These are phyloP conservation scores for Trametes cubensis DNA, from an alignment of 768 basidiomycete species.

Conservation along the genomic window DNA sequence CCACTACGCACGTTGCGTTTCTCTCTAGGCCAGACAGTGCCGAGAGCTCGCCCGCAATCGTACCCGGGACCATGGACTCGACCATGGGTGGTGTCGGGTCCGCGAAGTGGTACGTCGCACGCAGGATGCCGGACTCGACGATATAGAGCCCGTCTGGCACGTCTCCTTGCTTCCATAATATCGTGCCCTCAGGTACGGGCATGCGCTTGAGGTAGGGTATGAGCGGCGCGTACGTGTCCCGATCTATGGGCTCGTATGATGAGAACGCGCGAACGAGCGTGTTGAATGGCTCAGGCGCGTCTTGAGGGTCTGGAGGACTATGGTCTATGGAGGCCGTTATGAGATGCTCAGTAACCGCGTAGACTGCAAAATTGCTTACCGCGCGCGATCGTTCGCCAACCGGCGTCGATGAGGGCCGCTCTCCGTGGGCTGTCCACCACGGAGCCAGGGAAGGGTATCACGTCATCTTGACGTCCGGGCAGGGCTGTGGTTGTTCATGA, in stretches of 20 bases:
- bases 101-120: conserved; percentile 79
- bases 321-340: conserved; percentile 1
- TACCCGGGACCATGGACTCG: conserved; percentile 93
- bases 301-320: conserved; percentile 17
- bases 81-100: conserved; percentile 67
- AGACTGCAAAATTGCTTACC: conserved; percentile 40
- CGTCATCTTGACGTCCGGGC: conserved; percentile 58
- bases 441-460: conserved; percentile 49
- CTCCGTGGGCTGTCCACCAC: conserved; percentile 64
- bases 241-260: conserved; percentile 62
- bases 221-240: conserved; percentile 62
- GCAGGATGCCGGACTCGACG: conserved; percentile 83
- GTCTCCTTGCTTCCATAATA: conserved; percentile 82
- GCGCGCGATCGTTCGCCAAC: conserved; percentile 66
- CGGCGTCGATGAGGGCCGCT: conserved; percentile 67
- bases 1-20: conserved; percentile 86
- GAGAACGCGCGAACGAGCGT: conserved; percentile 82
- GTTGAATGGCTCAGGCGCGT: conserved; percentile 63
- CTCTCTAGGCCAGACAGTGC: conserved; percentile 77
- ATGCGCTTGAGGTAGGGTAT: conserved; percentile 71
- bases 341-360: conserved; percentile 16
- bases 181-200: conserved; percentile 54
- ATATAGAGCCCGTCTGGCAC: conserved; percentile 83
- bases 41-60: conserved; percentile 88
- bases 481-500: conserved; percentile 41